Base-by-base conservation (phyloP, 371 early-diverging fungal species). In the Apophysomyces trapeziformis region DNA sequence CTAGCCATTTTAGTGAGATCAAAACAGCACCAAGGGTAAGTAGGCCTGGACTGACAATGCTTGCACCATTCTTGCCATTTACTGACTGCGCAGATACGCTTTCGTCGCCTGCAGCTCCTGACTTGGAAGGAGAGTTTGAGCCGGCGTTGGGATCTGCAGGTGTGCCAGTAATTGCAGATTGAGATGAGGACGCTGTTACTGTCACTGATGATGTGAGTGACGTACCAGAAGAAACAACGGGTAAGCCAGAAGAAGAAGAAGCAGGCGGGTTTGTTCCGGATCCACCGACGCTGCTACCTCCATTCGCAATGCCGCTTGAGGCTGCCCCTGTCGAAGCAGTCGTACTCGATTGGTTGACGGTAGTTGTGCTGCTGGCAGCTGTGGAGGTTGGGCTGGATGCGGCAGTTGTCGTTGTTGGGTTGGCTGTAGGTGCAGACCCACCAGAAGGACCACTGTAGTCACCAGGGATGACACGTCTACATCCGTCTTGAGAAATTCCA, bases 401-500 rank as follows among this genome's bases (percentile, higher is more conserved):
- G 37, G 50, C 36, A 9, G 60, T 18, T 35, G 26, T 58, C 38
- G 58, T 14, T 37, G 35, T 14, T n/a, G 65, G 41, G 54, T 44
- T 21, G n/a, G 54, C 18, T 38, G 35, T 26, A 21, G 60, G 12
- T 4, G 57, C 35, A 9, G 59, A 37, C n/a, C 39, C 59, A 6
- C n/a, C 46, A 44, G 61, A 43, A 45, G 80, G 73, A 54, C 77
- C 75, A 58, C 66, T 74, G 18, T 82, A 83, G 39, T 80, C 73
- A 16, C 80, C 82, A 41, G 82, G 78, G 26, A 84, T 64, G 43
- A 80, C 71, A 35, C 45, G 45, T 37, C 65, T 62, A 38, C 82
- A 81, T n/a, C 83, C 85, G 8, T 74, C 62, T 45, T 74, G 68
- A 1, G 79, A 77, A 59, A 67, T 68, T 57, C 78, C 68, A 44